phyloP scores from a whole-genome alignment of 169 alveolate genomes.

The Plasmodium sp. region DNA sequence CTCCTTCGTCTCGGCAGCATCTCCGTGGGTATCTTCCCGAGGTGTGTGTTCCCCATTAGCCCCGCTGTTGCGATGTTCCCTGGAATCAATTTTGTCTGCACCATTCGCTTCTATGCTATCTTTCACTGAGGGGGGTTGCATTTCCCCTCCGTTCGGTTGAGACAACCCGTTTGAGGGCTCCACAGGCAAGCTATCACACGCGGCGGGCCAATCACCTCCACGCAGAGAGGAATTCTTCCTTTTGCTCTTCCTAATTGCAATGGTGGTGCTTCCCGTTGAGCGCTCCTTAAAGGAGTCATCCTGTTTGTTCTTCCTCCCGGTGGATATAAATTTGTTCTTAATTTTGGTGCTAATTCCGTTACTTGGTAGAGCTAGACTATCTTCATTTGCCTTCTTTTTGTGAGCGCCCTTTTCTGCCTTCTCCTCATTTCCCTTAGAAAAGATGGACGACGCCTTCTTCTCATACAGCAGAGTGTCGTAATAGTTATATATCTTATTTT shows the following conservation, averaged over 20 bases:
- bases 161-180: not conserved
- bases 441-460: not conserved
- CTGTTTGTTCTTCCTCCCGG: not conserved
- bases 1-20: not conserved
- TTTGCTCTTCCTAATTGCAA: not conserved
- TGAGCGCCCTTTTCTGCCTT: not conserved
- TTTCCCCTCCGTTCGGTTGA: not conserved
- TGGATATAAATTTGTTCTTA: not conserved
- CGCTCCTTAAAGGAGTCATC: not conserved
- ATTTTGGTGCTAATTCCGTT: not conserved
- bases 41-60: not conserved
- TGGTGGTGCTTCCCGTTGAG: not conserved
- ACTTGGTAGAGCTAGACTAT: not conserved
- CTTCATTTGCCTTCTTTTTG: not conserved
- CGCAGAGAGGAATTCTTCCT: not conserved
- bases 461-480: conserved; percentile 13
- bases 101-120: not conserved
- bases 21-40: not conserved
- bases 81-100: not conserved
- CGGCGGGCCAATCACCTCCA: not conserved
- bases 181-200: not conserved
- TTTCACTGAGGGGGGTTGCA: not conserved
- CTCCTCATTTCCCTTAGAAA: not conserved
- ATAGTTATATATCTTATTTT: conserved; percentile 47
- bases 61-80: not conserved